Base-by-base conservation (phyloP, 2,329 filamentous ascomycete genomes). In the Conoideocrella luteorostrata region DNA sequence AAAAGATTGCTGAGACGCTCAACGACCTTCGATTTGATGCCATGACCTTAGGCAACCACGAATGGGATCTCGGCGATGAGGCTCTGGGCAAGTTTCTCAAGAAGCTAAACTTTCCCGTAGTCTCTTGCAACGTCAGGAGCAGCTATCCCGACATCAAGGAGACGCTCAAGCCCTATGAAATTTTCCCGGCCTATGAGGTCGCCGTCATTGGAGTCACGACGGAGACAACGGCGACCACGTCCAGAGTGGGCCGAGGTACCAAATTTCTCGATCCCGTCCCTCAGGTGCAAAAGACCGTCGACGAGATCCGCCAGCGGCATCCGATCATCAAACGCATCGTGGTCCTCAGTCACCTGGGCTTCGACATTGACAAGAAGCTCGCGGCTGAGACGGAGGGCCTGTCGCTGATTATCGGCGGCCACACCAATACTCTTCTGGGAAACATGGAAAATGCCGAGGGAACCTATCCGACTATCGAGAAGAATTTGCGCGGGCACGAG, bases 31-130 rank as follows among this genome's bases (percentile, higher is more conserved):
- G 72, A n/a, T 82, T 84, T 51, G 77, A 82, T 48, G 78, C 75
- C 52, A 84, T 84, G 80, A 83, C 80, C 0, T 63, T 83, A 2
- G 79, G 80, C 13, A 84, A 83, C 62, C 79, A 83, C 53, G 80
- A 84, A 58, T 84, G 80, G 56, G 81, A 84, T 51, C 74, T 70
- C 5, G 80, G 80, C 30, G 79, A 83, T 45, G 77, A 82, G 43
- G 62, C 74, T 58, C 69, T 84, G 0, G 81, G 77, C 34, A 67
- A 72, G 21, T 84, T 84, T 54, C 59, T 84, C 28, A 61, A 70
- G 41, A 84, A 83, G 55, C 57, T 84, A 43, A 83, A 78, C 0
- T 84, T 84, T 55, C 80, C 81, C 4, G 66, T 84, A 47, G 64
- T 84, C 30, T 77, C 75, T 17, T 77, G 78, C 50, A 84, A 84